Evolutionary conservation across 495 filamentous ascomycete species (phyloP).

Genomic region (Neurospora cerealis): DNA sequence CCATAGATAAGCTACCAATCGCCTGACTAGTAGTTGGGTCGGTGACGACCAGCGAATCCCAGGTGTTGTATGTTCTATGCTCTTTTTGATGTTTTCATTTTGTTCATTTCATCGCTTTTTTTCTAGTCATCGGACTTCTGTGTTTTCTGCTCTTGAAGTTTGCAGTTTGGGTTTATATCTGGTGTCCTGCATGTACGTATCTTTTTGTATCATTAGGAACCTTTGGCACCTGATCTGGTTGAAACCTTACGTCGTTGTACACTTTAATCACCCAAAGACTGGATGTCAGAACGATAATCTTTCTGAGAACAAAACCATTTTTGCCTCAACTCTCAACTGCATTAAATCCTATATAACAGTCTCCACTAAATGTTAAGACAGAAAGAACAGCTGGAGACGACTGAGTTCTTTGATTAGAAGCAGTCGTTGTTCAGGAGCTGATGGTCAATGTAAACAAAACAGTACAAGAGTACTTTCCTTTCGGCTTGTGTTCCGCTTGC

Average conservation of each 20-base stretch:
- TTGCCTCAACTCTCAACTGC: not conserved
- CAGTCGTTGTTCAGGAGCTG: not conserved
- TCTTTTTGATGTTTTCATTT: no score
- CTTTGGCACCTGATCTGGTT: not conserved
- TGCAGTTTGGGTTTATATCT: not conserved
- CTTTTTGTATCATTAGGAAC: not conserved
- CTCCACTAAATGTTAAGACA: not conserved
- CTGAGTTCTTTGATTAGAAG: not conserved
- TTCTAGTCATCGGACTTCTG: not conserved
- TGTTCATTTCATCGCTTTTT: not conserved
- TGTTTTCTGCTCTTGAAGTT: not conserved
- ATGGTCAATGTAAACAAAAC: not conserved
- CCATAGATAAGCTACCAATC: no score
- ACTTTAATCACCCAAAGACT: not conserved
- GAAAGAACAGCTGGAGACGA: not conserved
- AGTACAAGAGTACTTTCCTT: not conserved
- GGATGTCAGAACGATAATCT: not conserved
- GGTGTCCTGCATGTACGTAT: not conserved
- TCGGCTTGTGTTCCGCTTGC: not conserved
- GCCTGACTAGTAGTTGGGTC: slow-evolving; percentile 37
- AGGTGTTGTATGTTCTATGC: slow-evolving; percentile 30
- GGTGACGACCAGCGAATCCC: slow-evolving; percentile 31
- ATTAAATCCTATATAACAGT: not conserved
- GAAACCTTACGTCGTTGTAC: not conserved
- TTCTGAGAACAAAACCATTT: not conserved